Conservation (phyloP, 495 filamentous ascomycete species). For the Neurospora africana region DNA sequence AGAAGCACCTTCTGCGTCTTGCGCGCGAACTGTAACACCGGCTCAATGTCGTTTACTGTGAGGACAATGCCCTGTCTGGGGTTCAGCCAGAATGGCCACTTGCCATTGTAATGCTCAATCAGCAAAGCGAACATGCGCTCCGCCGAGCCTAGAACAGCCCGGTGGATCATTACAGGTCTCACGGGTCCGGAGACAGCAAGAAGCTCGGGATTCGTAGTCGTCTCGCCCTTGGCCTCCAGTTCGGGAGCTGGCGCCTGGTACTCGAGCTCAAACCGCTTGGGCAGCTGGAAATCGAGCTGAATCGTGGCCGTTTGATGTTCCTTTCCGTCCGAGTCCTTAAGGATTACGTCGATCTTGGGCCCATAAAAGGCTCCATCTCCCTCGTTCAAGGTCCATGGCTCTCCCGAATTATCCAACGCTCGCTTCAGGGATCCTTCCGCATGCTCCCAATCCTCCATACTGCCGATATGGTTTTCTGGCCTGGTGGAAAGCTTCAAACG, state of each 20-base stretch:
- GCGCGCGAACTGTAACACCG: slow-evolving; percentile 48
- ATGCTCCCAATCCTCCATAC: slow-evolving; percentile 66
- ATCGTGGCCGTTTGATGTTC: slow-evolving; percentile 88
- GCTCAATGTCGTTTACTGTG: slow-evolving; percentile 57
- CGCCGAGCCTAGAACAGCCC: slow-evolving; percentile 76
- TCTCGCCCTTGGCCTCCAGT: slow-evolving; percentile 45
- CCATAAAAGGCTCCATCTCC: slow-evolving; percentile 93
- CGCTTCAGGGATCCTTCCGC: slow-evolving; percentile 64
- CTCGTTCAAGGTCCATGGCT: slow-evolving; percentile 59
- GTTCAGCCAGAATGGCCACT: slow-evolving; percentile 87
- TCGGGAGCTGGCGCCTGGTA: slow-evolving; percentile 71
- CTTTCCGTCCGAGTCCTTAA: slow-evolving; percentile 74
- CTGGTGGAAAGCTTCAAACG: slow-evolving; percentile 72
- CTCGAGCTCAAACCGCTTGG: slow-evolving; percentile 66
- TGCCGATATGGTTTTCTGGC: slow-evolving; percentile 73
- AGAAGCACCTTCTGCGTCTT: slow-evolving; percentile 34
- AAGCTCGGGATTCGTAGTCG: slow-evolving; percentile 30
- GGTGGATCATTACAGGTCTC: slow-evolving; percentile 76
- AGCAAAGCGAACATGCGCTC: slow-evolving; percentile 81
- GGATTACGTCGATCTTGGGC: slow-evolving; percentile 86
- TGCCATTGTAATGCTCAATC: slow-evolving; percentile 73
- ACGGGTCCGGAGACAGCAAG: slow-evolving; percentile 43
- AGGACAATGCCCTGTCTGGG: slow-evolving; percentile 71
- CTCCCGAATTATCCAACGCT: slow-evolving; percentile 55
- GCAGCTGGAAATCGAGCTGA: slow-evolving; percentile 89